Evolutionary conservation across 345 rosid species (phyloP).

Genomic region (Acer campestre): DNA sequence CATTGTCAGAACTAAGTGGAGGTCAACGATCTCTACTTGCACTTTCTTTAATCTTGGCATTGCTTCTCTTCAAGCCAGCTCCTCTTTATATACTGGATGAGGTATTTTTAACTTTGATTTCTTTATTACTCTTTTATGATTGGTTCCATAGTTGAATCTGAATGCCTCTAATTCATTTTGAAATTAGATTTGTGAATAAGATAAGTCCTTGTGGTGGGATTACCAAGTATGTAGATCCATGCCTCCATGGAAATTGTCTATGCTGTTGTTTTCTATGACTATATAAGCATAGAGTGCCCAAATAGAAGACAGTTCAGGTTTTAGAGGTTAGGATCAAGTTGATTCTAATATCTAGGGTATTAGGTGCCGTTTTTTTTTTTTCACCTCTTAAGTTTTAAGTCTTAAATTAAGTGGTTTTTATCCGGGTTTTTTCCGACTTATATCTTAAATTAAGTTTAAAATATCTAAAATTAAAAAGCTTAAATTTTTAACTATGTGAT

Average conservation of each 20-base stretch:
- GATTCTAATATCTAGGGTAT: not conserved
- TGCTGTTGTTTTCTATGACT: not conserved
- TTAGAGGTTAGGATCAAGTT: not conserved
- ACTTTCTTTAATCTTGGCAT: slow-evolving; percentile 87
- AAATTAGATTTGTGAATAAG: not conserved
- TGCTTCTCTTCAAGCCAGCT: slow-evolving; percentile 97
- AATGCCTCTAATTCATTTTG: not conserved
- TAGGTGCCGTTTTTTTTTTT: no score
- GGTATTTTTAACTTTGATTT: slow-evolving; percentile 41
- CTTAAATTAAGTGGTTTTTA: no score
- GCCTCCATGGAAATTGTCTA: not conserved
- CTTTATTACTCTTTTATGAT: not conserved
- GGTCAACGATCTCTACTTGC: slow-evolving; percentile 97
- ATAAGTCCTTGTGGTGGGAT: not conserved
- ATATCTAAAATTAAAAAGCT: no score
- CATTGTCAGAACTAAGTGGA: slow-evolving; percentile 90
- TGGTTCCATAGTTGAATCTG: slow-evolving; percentile 4
- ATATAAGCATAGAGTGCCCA: not conserved
- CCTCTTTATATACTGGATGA: slow-evolving; percentile 96
- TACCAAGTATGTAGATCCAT: not conserved
- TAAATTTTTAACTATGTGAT: no score
- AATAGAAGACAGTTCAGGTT: not conserved
- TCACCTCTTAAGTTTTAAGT: no score
- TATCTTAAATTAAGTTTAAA: no score
- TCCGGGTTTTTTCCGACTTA: no score